Evolutionary conservation across 2,329 filamentous ascomycete species (phyloP).

Genomic region (Trichoderma atrobrunneum): DNA sequence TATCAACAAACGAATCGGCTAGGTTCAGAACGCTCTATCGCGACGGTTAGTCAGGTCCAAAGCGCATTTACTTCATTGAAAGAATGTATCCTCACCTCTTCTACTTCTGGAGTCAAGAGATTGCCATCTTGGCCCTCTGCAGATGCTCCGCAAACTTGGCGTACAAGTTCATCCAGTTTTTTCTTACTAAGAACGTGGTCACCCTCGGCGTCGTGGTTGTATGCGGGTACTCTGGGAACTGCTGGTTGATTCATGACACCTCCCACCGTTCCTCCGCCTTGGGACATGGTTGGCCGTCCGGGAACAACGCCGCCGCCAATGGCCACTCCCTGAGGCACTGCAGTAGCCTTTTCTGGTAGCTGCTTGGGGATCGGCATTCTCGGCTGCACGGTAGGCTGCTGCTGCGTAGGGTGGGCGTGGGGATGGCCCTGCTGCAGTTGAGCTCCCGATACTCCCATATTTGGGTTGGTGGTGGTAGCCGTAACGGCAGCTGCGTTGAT

Average conservation of each 20-base stretch:
- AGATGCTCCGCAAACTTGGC: constrained; percentile 84
- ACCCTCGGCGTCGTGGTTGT: constrained; percentile 85
- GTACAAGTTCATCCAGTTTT: constrained; percentile 91
- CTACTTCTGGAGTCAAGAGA: constrained; percentile 83
- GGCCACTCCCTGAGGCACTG: constrained; percentile 69
- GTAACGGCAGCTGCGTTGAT: constrained; percentile 27
- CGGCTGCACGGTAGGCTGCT: constrained; percentile 43
- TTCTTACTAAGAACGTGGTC: constrained; percentile 96
- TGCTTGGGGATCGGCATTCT: constrained; percentile 84
- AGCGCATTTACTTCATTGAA: neutral
- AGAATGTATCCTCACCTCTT: constrained; percentile 67
- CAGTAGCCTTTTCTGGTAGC: constrained; percentile 64
- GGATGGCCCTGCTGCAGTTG: constrained; percentile 27
- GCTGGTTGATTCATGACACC: constrained; percentile 87
- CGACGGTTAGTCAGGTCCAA: constrained; percentile 23
- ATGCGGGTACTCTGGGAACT: constrained; percentile 75
- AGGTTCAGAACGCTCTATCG: constrained; percentile 77
- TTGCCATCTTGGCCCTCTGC: constrained; percentile 71
- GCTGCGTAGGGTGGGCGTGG: constrained; percentile 31
- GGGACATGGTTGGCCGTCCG: constrained; percentile 78
- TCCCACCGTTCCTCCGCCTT: constrained; percentile 71
- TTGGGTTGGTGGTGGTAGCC: constrained; percentile 31
- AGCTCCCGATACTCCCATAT: constrained; percentile 33
- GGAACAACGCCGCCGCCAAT: constrained; percentile 61
- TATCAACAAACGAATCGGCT: constrained; percentile 93